phyloP scores from a whole-genome alignment of 306 rosid genomes.

The Pyrus communis region DNA sequence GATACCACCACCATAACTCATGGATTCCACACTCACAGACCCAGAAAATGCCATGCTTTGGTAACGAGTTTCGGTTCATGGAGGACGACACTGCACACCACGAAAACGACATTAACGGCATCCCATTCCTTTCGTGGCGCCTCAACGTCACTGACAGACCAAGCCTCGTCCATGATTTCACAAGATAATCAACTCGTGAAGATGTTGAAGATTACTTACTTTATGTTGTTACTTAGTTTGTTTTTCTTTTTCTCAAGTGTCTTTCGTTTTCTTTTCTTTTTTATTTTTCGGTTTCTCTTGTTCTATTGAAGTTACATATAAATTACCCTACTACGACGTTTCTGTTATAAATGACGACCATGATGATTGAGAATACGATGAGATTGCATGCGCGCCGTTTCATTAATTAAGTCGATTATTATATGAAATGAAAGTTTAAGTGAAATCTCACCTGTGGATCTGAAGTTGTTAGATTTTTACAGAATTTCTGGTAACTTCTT shows the following conservation, averaged over 20 bases:
- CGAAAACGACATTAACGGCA: constrained; percentile 30
- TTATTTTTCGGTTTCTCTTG: neutral
- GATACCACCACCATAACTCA: constrained; percentile 31
- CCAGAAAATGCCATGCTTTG: constrained; percentile 55
- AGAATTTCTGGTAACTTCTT: constrained; percentile 17
- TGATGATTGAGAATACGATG: constrained; percentile 2
- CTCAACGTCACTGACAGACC: constrained; percentile 87
- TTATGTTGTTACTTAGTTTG: neutral
- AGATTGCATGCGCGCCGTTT: neutral
- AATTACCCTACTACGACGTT: constrained; percentile 5
- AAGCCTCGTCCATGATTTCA: constrained; percentile 79
- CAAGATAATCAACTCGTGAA: constrained; percentile 41
- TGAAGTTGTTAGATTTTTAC: constrained; percentile 9
- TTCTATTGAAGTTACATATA: constrained; percentile 23
- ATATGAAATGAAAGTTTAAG: neutral
- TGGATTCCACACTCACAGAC: constrained; percentile 43
- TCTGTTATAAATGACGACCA: constrained; percentile 22
- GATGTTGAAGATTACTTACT: neutral
- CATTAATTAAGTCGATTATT: neutral
- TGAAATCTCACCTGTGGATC: constrained; percentile 2
- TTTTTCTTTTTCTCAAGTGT: neutral
- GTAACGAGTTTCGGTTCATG: constrained; percentile 47
- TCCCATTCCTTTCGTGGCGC: constrained; percentile 86
- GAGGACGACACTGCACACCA: constrained; percentile 29
- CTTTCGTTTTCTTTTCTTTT: neutral